These are phyloP conservation scores for Cyclotella sp. DNA, from an alignment of 108 stramenopile genomes.

Conservation along the genomic window DNA sequence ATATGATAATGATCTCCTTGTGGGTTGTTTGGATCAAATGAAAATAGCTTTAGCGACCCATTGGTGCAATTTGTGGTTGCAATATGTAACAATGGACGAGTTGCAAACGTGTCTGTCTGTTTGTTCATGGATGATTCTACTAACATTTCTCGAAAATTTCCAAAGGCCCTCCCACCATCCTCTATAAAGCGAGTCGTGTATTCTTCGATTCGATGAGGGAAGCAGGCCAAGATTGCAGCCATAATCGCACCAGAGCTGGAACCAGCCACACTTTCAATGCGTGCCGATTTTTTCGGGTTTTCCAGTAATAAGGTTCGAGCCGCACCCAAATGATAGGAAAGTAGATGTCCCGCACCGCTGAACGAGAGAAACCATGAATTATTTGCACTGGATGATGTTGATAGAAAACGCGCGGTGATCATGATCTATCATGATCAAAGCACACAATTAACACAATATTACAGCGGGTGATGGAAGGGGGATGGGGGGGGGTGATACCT, in stretches of 20 bases:
- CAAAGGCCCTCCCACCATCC: constrained; percentile 55
- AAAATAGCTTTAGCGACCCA: constrained; percentile 58
- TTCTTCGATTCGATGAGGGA: constrained; percentile 57
- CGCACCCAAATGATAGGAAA: constrained; percentile 62
- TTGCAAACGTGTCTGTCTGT: not conserved
- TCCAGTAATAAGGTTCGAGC: constrained; percentile 23
- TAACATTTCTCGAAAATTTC: constrained; percentile 46
- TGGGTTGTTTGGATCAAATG: constrained; percentile 31
- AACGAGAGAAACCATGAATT: no score
- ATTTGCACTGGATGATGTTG: no score
- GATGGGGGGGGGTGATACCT: no score
- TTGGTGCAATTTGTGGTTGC: constrained; percentile 58
- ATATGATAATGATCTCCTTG: constrained; percentile 11
- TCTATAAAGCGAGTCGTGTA: constrained; percentile 62
- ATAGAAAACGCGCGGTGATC: no score
- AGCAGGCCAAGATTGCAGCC: constrained; percentile 44
- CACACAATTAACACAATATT: no score
- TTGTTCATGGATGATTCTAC: constrained; percentile 4
- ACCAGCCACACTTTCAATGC: constrained; percentile 54
- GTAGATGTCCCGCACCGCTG: no score
- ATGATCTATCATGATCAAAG: no score
- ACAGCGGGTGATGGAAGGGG: no score
- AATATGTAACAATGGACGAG: constrained; percentile 39
- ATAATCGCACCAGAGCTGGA: constrained; percentile 69
- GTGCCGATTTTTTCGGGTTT: constrained; percentile 1